phyloP scores from a whole-genome alignment of 1,284 basidiomycete genomes.

The Marasmius sp. region DNA sequence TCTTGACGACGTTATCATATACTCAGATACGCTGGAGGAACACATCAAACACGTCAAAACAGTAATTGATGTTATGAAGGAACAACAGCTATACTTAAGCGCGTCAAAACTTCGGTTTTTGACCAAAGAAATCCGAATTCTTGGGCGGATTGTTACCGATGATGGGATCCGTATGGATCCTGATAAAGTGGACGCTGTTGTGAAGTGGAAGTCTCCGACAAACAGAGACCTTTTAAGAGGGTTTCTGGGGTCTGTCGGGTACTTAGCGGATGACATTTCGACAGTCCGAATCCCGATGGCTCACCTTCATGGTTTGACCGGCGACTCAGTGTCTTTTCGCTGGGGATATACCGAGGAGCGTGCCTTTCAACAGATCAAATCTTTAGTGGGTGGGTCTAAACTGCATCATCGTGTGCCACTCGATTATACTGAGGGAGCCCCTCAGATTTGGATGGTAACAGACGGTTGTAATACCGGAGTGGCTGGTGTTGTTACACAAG shows the following conservation, averaged over 20 bases:
- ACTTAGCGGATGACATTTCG: constrained; percentile 12
- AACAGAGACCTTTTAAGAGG: constrained; percentile 3
- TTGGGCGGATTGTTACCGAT: constrained; percentile 32
- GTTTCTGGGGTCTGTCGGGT: constrained; percentile 12
- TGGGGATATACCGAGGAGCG: constrained; percentile 11
- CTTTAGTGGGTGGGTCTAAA: constrained; percentile 5
- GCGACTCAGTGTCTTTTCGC: constrained; percentile 10
- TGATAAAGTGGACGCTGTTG: constrained; percentile 31
- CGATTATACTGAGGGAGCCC: constrained; percentile 18
- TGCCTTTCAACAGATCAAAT: constrained; percentile 30
- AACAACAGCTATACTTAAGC: constrained; percentile 28
- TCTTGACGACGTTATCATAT: constrained; percentile 6
- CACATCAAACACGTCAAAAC: constrained; percentile 10
- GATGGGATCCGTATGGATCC: constrained; percentile 38
- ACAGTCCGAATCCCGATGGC: constrained; percentile 8
- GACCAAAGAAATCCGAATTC: constrained; percentile 23
- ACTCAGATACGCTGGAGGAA: background rate
- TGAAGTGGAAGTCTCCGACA: constrained; percentile 22
- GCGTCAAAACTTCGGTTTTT: constrained; percentile 29
- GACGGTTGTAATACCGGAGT: constrained; percentile 23
- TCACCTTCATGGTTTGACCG: constrained; percentile 2
- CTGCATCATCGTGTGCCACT: constrained; percentile 10
- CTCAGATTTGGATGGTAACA: constrained; percentile 26
- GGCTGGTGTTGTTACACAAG: constrained; percentile 20
- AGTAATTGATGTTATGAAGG: constrained; percentile 19